phyloP scores from a whole-genome alignment of 148 eudicot genomes.

The Fagopyrum homotropicum region DNA sequence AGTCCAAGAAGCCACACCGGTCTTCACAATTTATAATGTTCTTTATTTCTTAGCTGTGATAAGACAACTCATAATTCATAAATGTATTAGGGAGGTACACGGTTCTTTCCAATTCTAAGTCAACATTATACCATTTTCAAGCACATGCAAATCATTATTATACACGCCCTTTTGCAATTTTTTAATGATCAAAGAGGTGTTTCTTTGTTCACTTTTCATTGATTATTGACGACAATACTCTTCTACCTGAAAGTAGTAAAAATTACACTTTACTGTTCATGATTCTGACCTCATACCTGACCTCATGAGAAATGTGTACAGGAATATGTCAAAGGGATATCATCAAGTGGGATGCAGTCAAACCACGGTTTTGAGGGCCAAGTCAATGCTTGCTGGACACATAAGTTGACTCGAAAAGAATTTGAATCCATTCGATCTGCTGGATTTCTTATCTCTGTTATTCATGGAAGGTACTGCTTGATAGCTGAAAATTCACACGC shows the following conservation, averaged over 20 bases:
- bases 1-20: not conserved
- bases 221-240: not conserved
- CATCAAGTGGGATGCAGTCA: slow-evolving; percentile 86
- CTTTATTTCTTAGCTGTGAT: not conserved
- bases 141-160: not conserved
- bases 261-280: not conserved
- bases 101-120: not conserved
- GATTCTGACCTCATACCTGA: not conserved
- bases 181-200: not conserved
- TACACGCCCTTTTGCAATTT: not conserved
- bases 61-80: not conserved
- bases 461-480: slow-evolving; percentile 78
- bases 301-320: slow-evolving; percentile 23
- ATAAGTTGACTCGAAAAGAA: slow-evolving; percentile 58
- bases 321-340: slow-evolving; percentile 86
- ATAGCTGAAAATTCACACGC: not conserved
- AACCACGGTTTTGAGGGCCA: slow-evolving; percentile 91
- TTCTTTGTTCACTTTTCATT: not conserved
- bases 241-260: slow-evolving; percentile 5
- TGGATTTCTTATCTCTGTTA: slow-evolving; percentile 74
- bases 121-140: not conserved
- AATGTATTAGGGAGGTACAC: not conserved
- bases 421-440: slow-evolving; percentile 52
- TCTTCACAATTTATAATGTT: not conserved
- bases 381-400: slow-evolving; percentile 91